Percentiles rank a stretch among this genome's conserved stretches.
Evolutionary conservation across 306 rosid species (phyloP).

Genomic region (Fragaria iinumae): DNA sequence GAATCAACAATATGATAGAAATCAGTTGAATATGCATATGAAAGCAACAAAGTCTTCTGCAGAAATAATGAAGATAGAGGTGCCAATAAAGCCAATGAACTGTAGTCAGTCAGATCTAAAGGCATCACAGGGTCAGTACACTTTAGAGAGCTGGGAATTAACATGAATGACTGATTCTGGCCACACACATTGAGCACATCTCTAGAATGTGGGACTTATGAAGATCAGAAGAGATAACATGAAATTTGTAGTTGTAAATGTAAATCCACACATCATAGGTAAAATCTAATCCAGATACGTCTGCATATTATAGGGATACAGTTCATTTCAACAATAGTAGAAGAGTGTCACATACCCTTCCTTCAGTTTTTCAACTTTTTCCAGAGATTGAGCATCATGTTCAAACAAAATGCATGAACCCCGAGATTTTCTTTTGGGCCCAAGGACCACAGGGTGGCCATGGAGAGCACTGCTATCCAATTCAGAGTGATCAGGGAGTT

Average conservation of each 20-base stretch:
- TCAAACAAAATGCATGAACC: slow-evolving; percentile 55
- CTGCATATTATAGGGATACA: neutral
- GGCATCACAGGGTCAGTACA: neutral
- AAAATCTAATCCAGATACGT: slow-evolving; percentile 2
- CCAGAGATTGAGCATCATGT: slow-evolving; percentile 56
- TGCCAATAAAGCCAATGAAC: neutral
- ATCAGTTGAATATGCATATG: neutral
- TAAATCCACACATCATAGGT: neutral
- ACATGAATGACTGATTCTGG: too few species aligned
- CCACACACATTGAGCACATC: neutral
- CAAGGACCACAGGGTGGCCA: slow-evolving; percentile 26
- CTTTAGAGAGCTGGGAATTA: neutral
- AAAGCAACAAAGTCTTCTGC: neutral
- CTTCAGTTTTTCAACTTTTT: slow-evolving; percentile 62
- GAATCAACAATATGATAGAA: neutral
- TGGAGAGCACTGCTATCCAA: slow-evolving; percentile 42
- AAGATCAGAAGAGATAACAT: neutral
- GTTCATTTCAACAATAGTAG: neutral
- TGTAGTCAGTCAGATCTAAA: neutral
- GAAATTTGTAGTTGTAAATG: neutral
- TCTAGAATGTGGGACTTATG: neutral
- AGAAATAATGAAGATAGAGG: neutral
- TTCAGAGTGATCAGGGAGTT: slow-evolving; percentile 35
- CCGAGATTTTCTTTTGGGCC: slow-evolving; percentile 58
- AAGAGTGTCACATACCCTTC: slow-evolving; percentile 51